phyloP scores from a whole-genome alignment of 2,329 filamentous ascomycete species.

The Fusarium sp. region DNA sequence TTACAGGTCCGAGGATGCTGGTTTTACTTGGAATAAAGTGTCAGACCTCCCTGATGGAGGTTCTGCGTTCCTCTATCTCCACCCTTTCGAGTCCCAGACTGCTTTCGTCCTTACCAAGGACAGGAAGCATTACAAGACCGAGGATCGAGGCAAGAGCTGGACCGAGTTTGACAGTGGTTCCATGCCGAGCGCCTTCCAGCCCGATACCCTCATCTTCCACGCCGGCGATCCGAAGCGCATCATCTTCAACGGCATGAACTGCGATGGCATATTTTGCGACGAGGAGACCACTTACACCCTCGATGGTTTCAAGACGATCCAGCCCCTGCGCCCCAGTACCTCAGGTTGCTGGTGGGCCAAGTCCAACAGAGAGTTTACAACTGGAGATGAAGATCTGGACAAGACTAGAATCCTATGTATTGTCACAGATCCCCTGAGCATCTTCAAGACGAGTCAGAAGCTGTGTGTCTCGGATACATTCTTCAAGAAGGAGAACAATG shows the following conservation, averaged over 20 bases:
- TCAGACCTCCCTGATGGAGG: constrained; percentile 69
- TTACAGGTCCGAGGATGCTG: constrained; percentile 82
- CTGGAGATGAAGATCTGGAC: constrained; percentile 70
- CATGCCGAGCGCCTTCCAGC: constrained; percentile 62
- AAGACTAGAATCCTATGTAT: constrained; percentile 81
- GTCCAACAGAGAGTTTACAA: constrained; percentile 74
- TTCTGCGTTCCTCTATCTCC: constrained; percentile 71
- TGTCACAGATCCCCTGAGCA: constrained; percentile 73
- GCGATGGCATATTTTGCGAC: constrained; percentile 68
- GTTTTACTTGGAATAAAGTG: constrained; percentile 75
- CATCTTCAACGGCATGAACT: constrained; percentile 80
- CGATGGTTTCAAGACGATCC: constrained; percentile 79
- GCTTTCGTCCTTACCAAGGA: constrained; percentile 80
- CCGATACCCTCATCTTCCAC: constrained; percentile 74
- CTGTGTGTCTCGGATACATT: constrained; percentile 84
- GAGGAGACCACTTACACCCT: constrained; percentile 76
- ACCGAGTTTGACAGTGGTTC: constrained; percentile 70
- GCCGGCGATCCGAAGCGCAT: constrained; percentile 83
- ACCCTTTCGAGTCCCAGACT: constrained; percentile 77
- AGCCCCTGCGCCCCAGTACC: constrained; percentile 71
- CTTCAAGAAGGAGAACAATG: constrained; percentile 64
- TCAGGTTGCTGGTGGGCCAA: constrained; percentile 89
- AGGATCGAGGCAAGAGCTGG: constrained; percentile 85
- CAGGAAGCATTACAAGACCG: constrained; percentile 80
- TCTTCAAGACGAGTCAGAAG: constrained; percentile 75